These are phyloP conservation scores for Eimeria necatrix DNA, from an alignment of 169 alveolate species.

Conservation along the genomic window DNA sequence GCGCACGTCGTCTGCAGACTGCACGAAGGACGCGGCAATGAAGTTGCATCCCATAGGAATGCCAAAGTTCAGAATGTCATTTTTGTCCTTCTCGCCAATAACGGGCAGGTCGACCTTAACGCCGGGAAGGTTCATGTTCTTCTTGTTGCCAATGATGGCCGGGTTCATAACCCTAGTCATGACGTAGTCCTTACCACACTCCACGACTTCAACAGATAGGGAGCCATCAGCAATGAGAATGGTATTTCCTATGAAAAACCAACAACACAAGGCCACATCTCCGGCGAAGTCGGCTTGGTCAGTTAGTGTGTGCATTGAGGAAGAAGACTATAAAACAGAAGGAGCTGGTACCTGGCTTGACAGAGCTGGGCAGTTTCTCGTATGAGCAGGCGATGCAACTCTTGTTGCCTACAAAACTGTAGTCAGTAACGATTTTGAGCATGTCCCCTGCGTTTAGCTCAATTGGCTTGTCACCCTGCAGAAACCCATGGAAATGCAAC, in stretches of 20 bases:
- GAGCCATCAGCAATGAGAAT: conserved; percentile 99
- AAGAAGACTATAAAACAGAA: neutral
- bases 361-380: conserved; percentile 95
- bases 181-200: conserved; percentile 87
- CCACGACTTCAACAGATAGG: conserved; percentile 93
- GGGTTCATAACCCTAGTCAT: conserved; percentile 94
- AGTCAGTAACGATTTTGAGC: conserved; percentile 96
- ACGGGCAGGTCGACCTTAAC: conserved; percentile 98
- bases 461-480: conserved; percentile 89
- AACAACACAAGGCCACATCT: neutral
- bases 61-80: conserved; percentile 98
- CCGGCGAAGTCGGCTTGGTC: neutral
- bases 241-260: conserved; percentile 83
- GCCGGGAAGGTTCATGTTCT: conserved; percentile 99
- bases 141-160: conserved; percentile 97
- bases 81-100: conserved; percentile 98
- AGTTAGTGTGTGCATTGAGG: too few species aligned
- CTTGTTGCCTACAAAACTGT: conserved; percentile 95
- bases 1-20: conserved; percentile 91
- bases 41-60: conserved; percentile 97
- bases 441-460: conserved; percentile 94
- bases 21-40: conserved; percentile 95
- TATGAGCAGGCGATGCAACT: conserved; percentile 96
- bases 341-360: conserved; percentile 91
- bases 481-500: neutral